Evolutionary conservation across 805 yeast genomes (phyloP).

Genomic region (Suhomyces vadensis): DNA sequence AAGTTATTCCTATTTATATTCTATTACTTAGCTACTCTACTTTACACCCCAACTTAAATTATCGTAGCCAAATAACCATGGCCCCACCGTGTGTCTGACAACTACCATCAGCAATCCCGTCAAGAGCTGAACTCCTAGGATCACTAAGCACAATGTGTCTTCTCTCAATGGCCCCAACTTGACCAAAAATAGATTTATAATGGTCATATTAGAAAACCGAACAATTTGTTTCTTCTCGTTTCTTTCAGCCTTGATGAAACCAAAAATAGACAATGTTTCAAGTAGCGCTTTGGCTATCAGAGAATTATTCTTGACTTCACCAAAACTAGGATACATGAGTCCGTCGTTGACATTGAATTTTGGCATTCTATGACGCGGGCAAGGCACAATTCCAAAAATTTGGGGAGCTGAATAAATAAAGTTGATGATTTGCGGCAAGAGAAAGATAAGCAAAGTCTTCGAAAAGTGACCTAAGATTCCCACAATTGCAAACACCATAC

Average conservation of each 20-base stretch:
- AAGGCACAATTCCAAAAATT: slow-evolving; percentile 78
- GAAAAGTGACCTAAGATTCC: slow-evolving; percentile 97
- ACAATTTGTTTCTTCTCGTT: slow-evolving; percentile 25
- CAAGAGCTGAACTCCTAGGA: slow-evolving; percentile 62
- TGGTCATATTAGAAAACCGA: slow-evolving; percentile 77
- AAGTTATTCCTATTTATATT: neutral
- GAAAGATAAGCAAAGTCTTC: slow-evolving; percentile 82
- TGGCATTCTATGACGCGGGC: slow-evolving; percentile 96
- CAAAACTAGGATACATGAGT: slow-evolving; percentile 63
- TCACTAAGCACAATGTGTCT: slow-evolving; percentile 62
- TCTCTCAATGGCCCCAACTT: slow-evolving; percentile 92
- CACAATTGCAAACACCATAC: slow-evolving; percentile 97
- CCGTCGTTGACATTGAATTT: slow-evolving; percentile 67
- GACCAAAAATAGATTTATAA: slow-evolving; percentile 79
- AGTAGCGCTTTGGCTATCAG: slow-evolving; percentile 34
- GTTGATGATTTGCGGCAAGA: slow-evolving; percentile 89
- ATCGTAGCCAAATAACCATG: slow-evolving; percentile 85
- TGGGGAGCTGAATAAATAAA: slow-evolving; percentile 93
- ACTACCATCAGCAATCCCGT: slow-evolving; percentile 67
- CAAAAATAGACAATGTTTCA: slow-evolving; percentile 46
- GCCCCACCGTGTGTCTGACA: slow-evolving; percentile 81
- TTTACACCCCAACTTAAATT: slow-evolving; percentile 55
- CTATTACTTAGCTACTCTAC: slow-evolving; percentile 16
- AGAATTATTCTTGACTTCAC: slow-evolving; percentile 31
- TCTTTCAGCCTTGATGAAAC: slow-evolving; percentile 45